Evolutionary conservation across 805 yeast genomes (phyloP), one percentile per base, ranked within the genome.

Genomic region (Starmerella vitae): DNA sequence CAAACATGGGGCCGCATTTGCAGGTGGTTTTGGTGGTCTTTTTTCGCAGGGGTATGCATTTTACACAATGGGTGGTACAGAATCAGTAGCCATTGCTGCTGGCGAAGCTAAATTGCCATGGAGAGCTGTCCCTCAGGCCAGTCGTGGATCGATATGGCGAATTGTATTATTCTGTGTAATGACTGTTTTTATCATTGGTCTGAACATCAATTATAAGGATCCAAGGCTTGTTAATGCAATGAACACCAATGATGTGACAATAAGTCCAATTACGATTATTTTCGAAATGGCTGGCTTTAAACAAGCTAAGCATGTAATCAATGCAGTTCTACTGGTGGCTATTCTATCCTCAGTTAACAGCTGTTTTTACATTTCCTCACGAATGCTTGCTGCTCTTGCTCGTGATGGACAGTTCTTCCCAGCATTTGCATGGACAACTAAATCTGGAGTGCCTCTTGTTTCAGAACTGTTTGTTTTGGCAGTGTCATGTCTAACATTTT

Each of bases 331-430:
- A 45, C 60, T 74, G 45, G 52, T 75, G n/a, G 74, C 78, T 3
- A 71, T 78, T 48, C 57, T 77, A 29, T 70, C 78, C 20, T 76
- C 83, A 4, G 70, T 76, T 47, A 76, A 76, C 59, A 66, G 77
- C 31, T 71, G 77, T 32, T 71, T 75, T 38, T 76, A 72, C 54
- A 67, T 74, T 51, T 77, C 77, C 3, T 70, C 79, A 7, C 65
- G 83, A 55, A 66, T 79, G 12, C 61, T 76, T 10, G 71, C 74
- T 45, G 69, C 71, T 29, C 63, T 76, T 61, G 72, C 81, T 3
- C 61, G 64, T 35, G 74, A 70, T 42, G 72, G 75, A 1, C 62
- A 65, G 39, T 78, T 76, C 3, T 78, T 77, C 33, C 58, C 61
- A 47, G 44, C 69, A 31, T 65, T 76, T 43, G 63, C 64, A 5